These are phyloP conservation scores for Fusarium liriodendri DNA, from an alignment of 2,329 filamentous ascomycete genomes.

Conservation along the genomic window DNA sequence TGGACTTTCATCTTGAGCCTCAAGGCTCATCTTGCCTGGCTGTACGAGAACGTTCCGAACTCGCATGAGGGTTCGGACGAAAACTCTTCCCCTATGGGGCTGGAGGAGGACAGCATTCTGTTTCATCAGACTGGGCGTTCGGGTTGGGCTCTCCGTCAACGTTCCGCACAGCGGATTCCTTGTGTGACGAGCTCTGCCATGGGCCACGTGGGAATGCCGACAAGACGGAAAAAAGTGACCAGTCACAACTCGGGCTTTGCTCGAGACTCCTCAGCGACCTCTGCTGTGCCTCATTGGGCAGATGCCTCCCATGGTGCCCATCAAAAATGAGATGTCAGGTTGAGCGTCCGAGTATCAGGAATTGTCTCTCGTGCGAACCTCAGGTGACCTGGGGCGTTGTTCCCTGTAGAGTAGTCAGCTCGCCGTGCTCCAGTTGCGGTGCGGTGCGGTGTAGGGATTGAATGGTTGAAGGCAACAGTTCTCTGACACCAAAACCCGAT, in stretches of 20 bases:
- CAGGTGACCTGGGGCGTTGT: constrained; percentile 20
- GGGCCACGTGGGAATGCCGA: constrained; percentile 42
- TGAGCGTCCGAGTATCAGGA: constrained; percentile 6
- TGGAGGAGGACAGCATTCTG: neutral
- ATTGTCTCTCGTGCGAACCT: constrained; percentile 14
- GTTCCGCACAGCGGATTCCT: constrained; percentile 35
- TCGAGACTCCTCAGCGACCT: constrained; percentile 7
- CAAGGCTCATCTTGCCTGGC: neutral
- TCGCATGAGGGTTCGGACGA: neutral
- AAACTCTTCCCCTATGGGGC: neutral
- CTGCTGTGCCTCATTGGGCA: constrained; percentile 8
- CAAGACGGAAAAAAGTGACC: constrained; percentile 36
- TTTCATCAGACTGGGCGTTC: constrained; percentile 18
- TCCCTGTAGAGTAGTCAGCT: neutral
- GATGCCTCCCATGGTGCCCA: neutral
- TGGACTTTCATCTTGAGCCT: neutral
- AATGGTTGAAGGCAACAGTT: neutral
- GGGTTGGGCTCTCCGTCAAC: constrained; percentile 9
- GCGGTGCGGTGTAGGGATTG: constrained; percentile 34
- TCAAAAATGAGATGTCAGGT: constrained; percentile 20
- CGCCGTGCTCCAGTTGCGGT: constrained; percentile 20
- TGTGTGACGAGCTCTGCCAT: constrained; percentile 31
- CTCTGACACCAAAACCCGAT: constrained; percentile 28
- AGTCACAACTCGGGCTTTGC: constrained; percentile 27
- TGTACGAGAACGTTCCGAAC: neutral